These are phyloP conservation scores for Boletellus emodensis DNA, from an alignment of 768 basidiomycete species.

Conservation along the genomic window DNA sequence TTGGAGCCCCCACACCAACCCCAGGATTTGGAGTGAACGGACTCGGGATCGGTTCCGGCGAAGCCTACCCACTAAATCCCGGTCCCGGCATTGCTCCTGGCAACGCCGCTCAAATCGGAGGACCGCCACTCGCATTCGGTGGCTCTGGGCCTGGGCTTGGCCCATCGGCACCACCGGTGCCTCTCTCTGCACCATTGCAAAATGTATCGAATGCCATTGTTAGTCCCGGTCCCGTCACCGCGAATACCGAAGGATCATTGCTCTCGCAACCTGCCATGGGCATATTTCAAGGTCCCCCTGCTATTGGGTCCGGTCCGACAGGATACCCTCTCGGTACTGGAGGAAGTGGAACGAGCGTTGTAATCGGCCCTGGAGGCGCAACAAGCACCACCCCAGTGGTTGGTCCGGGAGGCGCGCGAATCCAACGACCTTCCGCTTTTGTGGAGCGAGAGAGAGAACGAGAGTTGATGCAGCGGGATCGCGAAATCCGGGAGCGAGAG, in stretches of 20 bases:
- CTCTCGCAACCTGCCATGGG: constrained; percentile 29
- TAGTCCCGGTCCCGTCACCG: constrained; percentile 12
- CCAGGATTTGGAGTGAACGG: constrained; percentile 23
- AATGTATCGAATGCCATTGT: constrained; percentile 1
- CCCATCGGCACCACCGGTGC: constrained; percentile 1
- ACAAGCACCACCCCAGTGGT: constrained; percentile 13
- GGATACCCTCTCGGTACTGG: constrained; percentile 23
- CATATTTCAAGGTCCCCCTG: constrained; percentile 22
- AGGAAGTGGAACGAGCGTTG: constrained; percentile 17
- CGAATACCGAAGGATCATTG: constrained; percentile 12
- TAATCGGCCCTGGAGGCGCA: constrained; percentile 25
- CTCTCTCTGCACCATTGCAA: constrained; percentile 10
- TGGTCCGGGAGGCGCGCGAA: constrained; percentile 19
- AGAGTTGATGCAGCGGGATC: constrained; percentile 29
- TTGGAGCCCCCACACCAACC: constrained; percentile 12
- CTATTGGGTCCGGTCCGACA: constrained; percentile 15
- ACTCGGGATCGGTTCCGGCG: constrained; percentile 13
- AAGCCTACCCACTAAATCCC: constrained; percentile 14
- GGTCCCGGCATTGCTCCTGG: constrained; percentile 12
- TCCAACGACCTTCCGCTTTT: constrained; percentile 22
- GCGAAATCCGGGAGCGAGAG: constrained; percentile 23
- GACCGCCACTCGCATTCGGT: constrained; percentile 5
- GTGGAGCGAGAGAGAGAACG: constrained; percentile 33
- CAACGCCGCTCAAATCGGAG: constrained; percentile 7
- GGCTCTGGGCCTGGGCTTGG: constrained; percentile 8